phyloP scores from a whole-genome alignment of 2,329 filamentous ascomycete species.

The Sordariomycetes sp. region DNA sequence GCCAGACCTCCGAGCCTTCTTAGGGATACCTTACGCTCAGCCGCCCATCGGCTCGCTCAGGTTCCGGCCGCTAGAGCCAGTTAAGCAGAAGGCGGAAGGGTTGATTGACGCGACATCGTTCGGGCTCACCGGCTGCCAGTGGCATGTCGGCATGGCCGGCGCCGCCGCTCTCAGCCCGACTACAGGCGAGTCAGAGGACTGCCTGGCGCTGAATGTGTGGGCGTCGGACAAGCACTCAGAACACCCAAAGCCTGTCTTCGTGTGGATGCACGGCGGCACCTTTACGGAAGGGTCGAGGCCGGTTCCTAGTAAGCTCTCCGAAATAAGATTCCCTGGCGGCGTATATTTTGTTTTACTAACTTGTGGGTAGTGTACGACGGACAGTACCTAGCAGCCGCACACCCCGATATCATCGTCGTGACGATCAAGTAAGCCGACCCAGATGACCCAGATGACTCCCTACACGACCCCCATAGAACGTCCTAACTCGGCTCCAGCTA shows the following conservation, averaged over 20 bases:
- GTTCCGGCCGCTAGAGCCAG: slow-evolving; percentile 22
- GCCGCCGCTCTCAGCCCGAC: slow-evolving; percentile 13
- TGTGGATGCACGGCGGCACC: slow-evolving; percentile 51
- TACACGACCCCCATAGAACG: background rate
- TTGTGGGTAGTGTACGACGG: background rate
- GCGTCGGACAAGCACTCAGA: slow-evolving; percentile 21
- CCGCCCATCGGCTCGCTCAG: slow-evolving; percentile 22
- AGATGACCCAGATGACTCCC: too few species aligned
- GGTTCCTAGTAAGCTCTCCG: background rate
- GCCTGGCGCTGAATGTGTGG: slow-evolving; percentile 30
- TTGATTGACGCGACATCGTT: slow-evolving; percentile 28
- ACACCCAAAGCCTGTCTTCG: slow-evolving; percentile 24
- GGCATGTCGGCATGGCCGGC: slow-evolving; percentile 9
- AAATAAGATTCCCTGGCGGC: background rate
- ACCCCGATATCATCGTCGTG: background rate
- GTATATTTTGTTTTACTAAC: background rate
- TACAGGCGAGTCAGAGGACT: slow-evolving; percentile 36
- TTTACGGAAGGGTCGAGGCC: background rate
- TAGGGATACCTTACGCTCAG: slow-evolving; percentile 28
- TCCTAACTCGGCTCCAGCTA: slow-evolving; percentile 26
- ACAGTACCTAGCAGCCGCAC: background rate
- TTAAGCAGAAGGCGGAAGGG: slow-evolving; percentile 26
- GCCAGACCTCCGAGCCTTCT: slow-evolving; percentile 28
- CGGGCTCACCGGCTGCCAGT: slow-evolving; percentile 35
- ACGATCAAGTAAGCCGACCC: background rate